phyloP scores from a whole-genome alignment of 345 rosid genomes.

The Turritis glabra region DNA sequence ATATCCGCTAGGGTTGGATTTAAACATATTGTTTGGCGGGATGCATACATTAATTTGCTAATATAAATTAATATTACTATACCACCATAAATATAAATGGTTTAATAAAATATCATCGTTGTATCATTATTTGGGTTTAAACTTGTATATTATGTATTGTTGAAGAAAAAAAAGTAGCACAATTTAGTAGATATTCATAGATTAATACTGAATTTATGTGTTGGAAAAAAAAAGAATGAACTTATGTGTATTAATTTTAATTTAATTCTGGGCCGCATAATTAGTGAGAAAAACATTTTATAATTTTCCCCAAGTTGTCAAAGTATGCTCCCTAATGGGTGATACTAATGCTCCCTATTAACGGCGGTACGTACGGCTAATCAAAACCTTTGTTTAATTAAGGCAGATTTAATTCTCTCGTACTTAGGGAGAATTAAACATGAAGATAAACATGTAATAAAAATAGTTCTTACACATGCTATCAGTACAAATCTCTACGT shows the following conservation, averaged over 20 bases:
- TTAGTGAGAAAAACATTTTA: neutral
- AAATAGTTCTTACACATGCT: constrained; percentile 24
- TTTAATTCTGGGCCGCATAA: neutral
- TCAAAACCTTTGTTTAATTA: constrained; percentile 28
- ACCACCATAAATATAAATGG: too few species aligned
- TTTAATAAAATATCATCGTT: too few species aligned
- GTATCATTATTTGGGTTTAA: too few species aligned
- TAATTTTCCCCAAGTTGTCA: constrained; percentile 14
- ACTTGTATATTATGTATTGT: too few species aligned
- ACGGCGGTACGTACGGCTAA: constrained; percentile 30
- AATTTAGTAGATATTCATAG: too few species aligned
- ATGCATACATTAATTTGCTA: too few species aligned
- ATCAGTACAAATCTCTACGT: neutral
- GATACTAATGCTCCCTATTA: constrained; percentile 1
- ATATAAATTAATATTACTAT: too few species aligned
- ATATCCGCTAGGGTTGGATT: too few species aligned
- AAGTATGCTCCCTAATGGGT: constrained; percentile 21
- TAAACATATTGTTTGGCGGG: too few species aligned
- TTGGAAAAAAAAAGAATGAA: neutral
- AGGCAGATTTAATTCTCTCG: constrained; percentile 16
- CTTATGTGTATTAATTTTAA: neutral
- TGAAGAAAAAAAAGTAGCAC: too few species aligned
- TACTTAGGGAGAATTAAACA: constrained; percentile 21
- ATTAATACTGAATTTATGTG: neutral
- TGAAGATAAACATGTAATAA: too few species aligned